Evolutionary conservation across 2,329 filamentous ascomycete genomes (phyloP).

Genomic region (Zasmidium citrigriseum): DNA sequence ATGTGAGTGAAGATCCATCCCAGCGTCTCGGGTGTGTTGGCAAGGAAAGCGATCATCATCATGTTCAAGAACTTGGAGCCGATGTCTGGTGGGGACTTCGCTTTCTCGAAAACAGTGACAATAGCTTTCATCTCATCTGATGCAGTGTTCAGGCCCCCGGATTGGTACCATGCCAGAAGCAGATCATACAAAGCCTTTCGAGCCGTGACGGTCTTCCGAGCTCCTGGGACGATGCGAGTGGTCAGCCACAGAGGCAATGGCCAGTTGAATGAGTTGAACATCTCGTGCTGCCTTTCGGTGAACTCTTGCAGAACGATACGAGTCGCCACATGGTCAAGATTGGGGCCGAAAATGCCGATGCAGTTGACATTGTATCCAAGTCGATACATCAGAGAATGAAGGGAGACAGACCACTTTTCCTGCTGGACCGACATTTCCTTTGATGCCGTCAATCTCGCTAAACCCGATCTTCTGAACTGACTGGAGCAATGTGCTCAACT

Average conservation of each 20-base stretch:
- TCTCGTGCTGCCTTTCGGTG: constrained; percentile 5
- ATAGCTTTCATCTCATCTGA: constrained; percentile 4
- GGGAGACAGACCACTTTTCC: not conserved
- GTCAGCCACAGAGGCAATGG: constrained; percentile 6
- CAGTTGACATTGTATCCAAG: constrained; percentile 12
- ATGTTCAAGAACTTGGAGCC: constrained; percentile 12
- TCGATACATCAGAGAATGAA: constrained; percentile 10
- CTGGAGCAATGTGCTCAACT: constrained; percentile 6
- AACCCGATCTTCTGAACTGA: constrained; percentile 6
- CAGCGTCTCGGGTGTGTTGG: constrained; percentile 9
- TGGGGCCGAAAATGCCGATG: constrained; percentile 11
- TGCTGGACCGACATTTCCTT: not conserved
- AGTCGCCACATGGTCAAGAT: constrained; percentile 5
- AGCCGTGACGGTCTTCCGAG: not conserved
- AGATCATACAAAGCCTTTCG: constrained; percentile 2
- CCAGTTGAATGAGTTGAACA: constrained; percentile 12
- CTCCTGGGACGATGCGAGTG: not conserved
- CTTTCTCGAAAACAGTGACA: constrained; percentile 6
- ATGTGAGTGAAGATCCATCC: constrained; percentile 9
- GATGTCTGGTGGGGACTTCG: constrained; percentile 5
- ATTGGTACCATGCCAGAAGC: constrained; percentile 6
- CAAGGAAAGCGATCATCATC: constrained; percentile 12
- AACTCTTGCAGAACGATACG: constrained; percentile 7
- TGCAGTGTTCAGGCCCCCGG: constrained; percentile 1
- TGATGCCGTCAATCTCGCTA: constrained; percentile 7